phyloP scores from a whole-genome alignment of 306 rosid species.

The Vigna angularis region DNA sequence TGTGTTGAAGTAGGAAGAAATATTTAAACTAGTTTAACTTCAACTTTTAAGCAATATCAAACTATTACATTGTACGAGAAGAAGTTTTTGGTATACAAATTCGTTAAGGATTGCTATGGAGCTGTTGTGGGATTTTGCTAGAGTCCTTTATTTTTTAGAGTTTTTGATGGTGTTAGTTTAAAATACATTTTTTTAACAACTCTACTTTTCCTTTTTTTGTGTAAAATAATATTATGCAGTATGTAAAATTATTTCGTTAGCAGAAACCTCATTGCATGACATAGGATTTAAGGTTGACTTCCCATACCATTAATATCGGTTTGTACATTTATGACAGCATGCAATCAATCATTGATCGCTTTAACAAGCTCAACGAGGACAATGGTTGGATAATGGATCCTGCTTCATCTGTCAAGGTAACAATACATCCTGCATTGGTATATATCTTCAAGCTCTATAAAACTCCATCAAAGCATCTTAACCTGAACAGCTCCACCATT shows the following conservation, averaged over 20 bases:
- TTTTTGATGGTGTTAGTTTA: too few relatives aligned
- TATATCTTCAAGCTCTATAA: background rate
- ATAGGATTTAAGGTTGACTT: background rate
- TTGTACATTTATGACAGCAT: constrained; percentile 46
- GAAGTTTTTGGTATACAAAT: too few relatives aligned
- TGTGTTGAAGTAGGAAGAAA: too few relatives aligned
- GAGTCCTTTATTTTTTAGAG: too few relatives aligned
- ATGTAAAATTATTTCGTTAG: background rate
- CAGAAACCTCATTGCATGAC: background rate
- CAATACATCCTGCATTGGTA: background rate
- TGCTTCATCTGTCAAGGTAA: constrained; percentile 57
- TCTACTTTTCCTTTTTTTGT: too few relatives aligned
- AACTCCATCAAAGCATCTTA: too few relatives aligned
- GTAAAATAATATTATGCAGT: background rate
- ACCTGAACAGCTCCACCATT: background rate
- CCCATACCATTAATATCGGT: background rate
- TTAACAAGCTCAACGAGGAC: constrained; percentile 51
- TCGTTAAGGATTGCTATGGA: too few relatives aligned
- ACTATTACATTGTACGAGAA: too few relatives aligned
- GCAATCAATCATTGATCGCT: constrained; percentile 55
- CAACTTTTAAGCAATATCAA: too few relatives aligned
- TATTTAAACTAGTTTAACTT: too few relatives aligned
- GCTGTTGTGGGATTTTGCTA: too few relatives aligned
- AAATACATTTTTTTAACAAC: background rate
- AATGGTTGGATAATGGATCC: constrained; percentile 46